Base-by-base conservation (phyloP, 352 stramenopile genomes). In the Stramenopiles sp. region DNA sequence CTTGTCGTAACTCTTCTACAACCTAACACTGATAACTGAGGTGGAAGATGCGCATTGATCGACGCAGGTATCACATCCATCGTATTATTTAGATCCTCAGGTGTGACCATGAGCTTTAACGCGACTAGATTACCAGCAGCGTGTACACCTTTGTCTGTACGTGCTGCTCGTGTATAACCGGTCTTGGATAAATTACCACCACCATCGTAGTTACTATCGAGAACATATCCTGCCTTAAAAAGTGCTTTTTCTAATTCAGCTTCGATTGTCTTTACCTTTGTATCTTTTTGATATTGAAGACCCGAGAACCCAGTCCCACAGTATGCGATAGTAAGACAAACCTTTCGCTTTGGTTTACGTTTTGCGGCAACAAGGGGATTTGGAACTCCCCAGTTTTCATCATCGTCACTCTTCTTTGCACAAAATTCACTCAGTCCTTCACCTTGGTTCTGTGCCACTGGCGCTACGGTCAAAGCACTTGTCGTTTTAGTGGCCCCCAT, bases 121-220 rank as follows among this genome's bases (percentile, higher is more conserved):
- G 61, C 67, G 23, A 83, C 43, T 36, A 78, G 41, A 40, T 81
- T 64, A 0, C 64, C 65, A 0, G 62, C 68, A 3, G 68, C 68
- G 44, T 83, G 68, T 15, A 83, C 68, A 36, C 68, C 68, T 48
- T 83, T 83, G 52, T 83, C 68, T 3, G 68, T 83, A 15, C 68
- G 59, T 1, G 65, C 68, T 0, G 66, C 64, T 22, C 68, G 64
- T 38, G 59, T 74, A 63, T 64, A 83, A 1, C 64, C 68, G 26
- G 76, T 71, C 53, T 65, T 43, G 38, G 4, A 24, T n/a, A 41
- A 7, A 6, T 40, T 6, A 28, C 5, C 5, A 6, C 6, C 17
- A 4, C 5, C n/a, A 12, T 64, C 64, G 42, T 71, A 75, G 50
- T 83, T 78, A 45, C 43, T 55, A 46, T 70, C 56, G 3, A 61